Evolutionary conservation across 1,284 basidiomycete species (phyloP), one percentile per base, ranked within the genome.

Genomic region (Moesziomyces antarcticus): DNA sequence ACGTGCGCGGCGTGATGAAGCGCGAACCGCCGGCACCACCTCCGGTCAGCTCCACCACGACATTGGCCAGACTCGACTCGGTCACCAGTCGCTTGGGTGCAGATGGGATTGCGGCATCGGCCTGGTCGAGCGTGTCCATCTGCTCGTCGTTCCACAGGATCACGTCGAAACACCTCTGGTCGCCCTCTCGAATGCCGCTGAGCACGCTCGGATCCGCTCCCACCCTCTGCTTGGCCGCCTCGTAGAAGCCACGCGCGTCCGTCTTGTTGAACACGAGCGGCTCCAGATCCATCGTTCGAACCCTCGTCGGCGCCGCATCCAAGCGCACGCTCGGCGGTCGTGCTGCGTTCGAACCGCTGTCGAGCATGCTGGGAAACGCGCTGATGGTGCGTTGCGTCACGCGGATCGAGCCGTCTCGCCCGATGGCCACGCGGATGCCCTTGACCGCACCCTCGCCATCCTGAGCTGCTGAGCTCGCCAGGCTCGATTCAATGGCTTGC

Each of bases 241-340:
- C 72, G 62, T 74, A 74, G 56, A 70, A 61, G 3, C 59, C 66
- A 14, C 72, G 61, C 33, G 66, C 72, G 27, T 74, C 62, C 11
- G 72, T 74, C 66, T 74, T 74, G 72, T 74, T 74, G 53, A 74
- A 70, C 40, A 70, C 66, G 7, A 74, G n/a, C 33, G 72, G 72
- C 43, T 74, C 72, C 55, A 74, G 46, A 16, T 70, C 66, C 62
- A 70, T 46, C 24, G 58, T 69, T 1, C 72, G 47, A 21, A 74
- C 66, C 13, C 66, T 47, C 30, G 72, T 74, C 13, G 72, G 66
- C 50, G 42, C 44, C 16, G 37, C 40, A 33, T 74, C 72, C 25
- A 69, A 25, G 4, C 72, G 62, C 41, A 70, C 72, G 20, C 53
- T 55, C 11, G 72, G 72, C 14, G 53, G 35, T 10, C 41, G 46